Evolutionary conservation across 2,329 filamentous ascomycete species (phyloP).

Genomic region (Emydomyces testavorans): DNA sequence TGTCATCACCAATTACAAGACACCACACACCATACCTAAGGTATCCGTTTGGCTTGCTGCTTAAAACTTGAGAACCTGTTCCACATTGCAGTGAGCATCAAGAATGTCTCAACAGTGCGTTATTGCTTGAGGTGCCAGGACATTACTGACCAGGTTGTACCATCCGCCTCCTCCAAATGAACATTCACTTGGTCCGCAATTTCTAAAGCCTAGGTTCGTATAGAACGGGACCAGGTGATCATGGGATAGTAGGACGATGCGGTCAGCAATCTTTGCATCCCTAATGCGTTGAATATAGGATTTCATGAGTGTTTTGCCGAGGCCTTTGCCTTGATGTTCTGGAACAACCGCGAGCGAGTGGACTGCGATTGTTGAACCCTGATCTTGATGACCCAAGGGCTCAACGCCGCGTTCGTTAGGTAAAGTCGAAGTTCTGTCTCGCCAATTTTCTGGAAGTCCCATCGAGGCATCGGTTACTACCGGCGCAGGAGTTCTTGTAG

Average conservation of each 20-base stretch:
- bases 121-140: too few species aligned
- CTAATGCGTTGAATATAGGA: constrained; percentile 68
- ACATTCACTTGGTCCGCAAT: constrained; percentile 56
- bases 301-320: constrained; percentile 63
- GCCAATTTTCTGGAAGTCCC: constrained; percentile 59
- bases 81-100: not conserved
- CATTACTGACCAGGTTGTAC: constrained; percentile 68
- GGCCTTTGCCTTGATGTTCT: constrained; percentile 58
- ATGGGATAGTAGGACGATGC: constrained; percentile 65
- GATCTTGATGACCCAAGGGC: constrained; percentile 56
- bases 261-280: constrained; percentile 56
- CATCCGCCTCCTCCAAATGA: constrained; percentile 69
- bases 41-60: not conserved
- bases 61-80: constrained; percentile 15
- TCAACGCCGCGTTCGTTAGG: constrained; percentile 30
- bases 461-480: constrained; percentile 66
- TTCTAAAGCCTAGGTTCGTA: constrained; percentile 59
- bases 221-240: constrained; percentile 66
- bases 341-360: constrained; percentile 75
- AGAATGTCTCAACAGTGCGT: constrained; percentile 18
- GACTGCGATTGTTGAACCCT: constrained; percentile 62
- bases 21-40: not conserved
- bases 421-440: constrained; percentile 31
- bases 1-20: not conserved
- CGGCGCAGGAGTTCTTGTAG: constrained; percentile 54